A percentile compares a stretch with the other conserved stretches of the same genome.
These are phyloP conservation scores for Moricandia moricandioides DNA, from an alignment of 345 rosid genomes.

Conservation along the genomic window DNA sequence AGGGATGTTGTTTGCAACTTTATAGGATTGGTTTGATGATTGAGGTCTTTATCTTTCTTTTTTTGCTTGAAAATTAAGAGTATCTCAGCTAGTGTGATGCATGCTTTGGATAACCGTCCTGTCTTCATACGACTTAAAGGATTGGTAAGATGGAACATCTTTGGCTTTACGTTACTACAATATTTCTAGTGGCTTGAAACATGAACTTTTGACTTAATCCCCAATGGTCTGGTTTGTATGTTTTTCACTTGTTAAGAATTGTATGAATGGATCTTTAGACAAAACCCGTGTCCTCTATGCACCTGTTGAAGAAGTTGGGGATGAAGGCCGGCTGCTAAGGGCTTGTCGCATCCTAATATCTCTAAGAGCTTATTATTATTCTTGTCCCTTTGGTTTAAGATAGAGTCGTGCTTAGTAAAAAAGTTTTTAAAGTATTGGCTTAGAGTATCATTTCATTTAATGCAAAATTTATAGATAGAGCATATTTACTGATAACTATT, in stretches of 20 bases:
- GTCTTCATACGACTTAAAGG: slow-evolving; percentile 67
- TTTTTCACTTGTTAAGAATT: slow-evolving; percentile 42
- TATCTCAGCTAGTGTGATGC: slow-evolving; percentile 55
- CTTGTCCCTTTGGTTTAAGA: not conserved
- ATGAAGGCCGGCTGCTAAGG: slow-evolving; percentile 55
- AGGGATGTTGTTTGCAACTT: slow-evolving; percentile 15
- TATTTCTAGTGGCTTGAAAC: slow-evolving; percentile 6
- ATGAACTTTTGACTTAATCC: not conserved
- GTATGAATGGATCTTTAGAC: slow-evolving; percentile 67
- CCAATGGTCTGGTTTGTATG: not conserved
- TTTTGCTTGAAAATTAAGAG: slow-evolving; percentile 45
- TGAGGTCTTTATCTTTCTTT: slow-evolving; percentile 14
- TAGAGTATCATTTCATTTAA: no score
- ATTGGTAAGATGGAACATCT: slow-evolving; percentile 48
- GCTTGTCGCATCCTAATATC: slow-evolving; percentile 73
- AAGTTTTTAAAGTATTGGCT: no score
- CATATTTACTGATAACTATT: no score
- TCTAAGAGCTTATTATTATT: not conserved
- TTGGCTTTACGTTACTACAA: slow-evolving; percentile 3
- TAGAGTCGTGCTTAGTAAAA: no score
- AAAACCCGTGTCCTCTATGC: slow-evolving; percentile 70
- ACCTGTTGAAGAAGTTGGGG: slow-evolving; percentile 70
- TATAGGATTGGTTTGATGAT: slow-evolving; percentile 21
- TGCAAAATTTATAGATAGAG: no score
- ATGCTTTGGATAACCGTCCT: slow-evolving; percentile 76